Evolutionary conservation across 768 basidiomycete genomes (phyloP), one percentile per base, ranked within the genome.

Genomic region (Leccinum truebloodii): DNA sequence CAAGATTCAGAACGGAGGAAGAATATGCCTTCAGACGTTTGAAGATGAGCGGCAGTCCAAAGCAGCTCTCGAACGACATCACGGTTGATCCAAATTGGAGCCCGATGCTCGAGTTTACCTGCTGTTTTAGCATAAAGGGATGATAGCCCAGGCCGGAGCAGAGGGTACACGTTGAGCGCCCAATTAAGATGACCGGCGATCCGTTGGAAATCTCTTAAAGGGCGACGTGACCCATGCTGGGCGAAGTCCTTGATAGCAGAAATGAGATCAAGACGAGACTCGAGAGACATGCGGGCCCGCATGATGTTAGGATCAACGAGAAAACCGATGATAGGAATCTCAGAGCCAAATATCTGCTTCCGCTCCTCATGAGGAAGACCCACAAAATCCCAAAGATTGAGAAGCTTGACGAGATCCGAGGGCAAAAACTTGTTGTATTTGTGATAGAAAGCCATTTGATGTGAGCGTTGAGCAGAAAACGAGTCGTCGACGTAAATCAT

Each of bases 101-200:
- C 24, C 24, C 24, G 24, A 24, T 24, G 30, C 0, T 20, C 4
- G 0, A 54, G n/a, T 22, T 73, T 77, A 0, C 78, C 78, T 0
- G 59, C 28, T 0, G 75, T 76, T 55, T 80, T 80, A 0, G 61
- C 55, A 59, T 81, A 82, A 0, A 80, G 3, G 0, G 65, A 59
- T 14, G 58, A 73, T 0, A 83, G 65, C 0, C 63, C 0, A 24
- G 79, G 80, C 0, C 68, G 64, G 0, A 82, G 65, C 0, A 75
- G 59, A 0, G 79, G 79, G 51, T 67, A 28, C 10, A 50, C 24
- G 4, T 50, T 50, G 12, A 50, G 24, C 0, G 44, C 54, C 37
- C 37, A 54, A 1, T 54, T 54, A 13, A 54, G 37, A 4, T 54
- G 26, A 5, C 54, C 41, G 2, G 41, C 28, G 4, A 78, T 2